Percentiles rank a stretch among this genome's conserved stretches.
Conservation (phyloP, 805 yeast genomes). For the Teunomyces gatunensis region DNA sequence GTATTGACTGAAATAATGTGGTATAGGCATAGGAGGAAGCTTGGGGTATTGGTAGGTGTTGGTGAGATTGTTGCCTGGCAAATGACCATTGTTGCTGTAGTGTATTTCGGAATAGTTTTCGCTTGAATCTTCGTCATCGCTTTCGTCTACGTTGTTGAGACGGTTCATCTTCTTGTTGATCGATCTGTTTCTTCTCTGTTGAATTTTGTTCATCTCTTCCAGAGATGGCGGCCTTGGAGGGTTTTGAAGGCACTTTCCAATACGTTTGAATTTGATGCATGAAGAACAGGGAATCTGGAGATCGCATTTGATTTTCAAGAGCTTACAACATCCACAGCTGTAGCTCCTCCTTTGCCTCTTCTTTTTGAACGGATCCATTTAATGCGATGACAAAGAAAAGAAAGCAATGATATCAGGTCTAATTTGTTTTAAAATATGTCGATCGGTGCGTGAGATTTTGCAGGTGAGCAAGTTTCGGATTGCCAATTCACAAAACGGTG, state of each 20-base stretch:
- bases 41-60: not conserved
- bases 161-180: slow-evolving; percentile 6
- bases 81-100: slow-evolving; percentile 1
- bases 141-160: slow-evolving; percentile 2
- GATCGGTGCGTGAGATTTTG: not conserved
- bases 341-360: slow-evolving; percentile 49
- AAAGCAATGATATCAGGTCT: not conserved
- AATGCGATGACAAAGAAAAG: not conserved
- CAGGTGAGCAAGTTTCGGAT: not conserved
- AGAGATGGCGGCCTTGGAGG: slow-evolving; percentile 48
- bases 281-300: slow-evolving; percentile 46
- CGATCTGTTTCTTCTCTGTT: slow-evolving; percentile 26
- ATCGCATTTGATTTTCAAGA: slow-evolving; percentile 54
- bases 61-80: not conserved
- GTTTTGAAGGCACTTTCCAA: slow-evolving; percentile 33
- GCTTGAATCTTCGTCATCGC: not conserved
- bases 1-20: slow-evolving; percentile 1
- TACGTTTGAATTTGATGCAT: slow-evolving; percentile 39
- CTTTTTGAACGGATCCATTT: slow-evolving; percentile 7
- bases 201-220: slow-evolving; percentile 31
- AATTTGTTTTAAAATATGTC: not conserved
- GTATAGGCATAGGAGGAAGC: not conserved
- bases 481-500: not conserved
- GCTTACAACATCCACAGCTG: slow-evolving; percentile 55
- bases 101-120: not conserved